Base-by-base conservation (phyloP, 371 early-diverging fungal species). In the Blakeslea trispora region DNA sequence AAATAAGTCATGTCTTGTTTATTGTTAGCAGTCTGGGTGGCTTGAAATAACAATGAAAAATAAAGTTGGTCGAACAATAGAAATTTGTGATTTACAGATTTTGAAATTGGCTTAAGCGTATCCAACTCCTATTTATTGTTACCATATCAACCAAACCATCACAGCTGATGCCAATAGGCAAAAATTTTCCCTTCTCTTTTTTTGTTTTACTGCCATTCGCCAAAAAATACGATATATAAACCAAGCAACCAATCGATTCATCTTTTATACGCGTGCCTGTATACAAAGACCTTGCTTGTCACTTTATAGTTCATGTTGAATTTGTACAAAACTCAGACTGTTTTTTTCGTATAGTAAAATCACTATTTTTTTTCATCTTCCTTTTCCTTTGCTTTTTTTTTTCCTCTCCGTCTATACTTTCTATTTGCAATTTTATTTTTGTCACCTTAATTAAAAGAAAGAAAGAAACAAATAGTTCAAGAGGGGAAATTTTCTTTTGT, bases 291-390 rank as follows among this genome's bases (percentile, higher is more conserved):
- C n/a, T 7, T 28, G 7, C 28, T 28, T 28, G 28, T 28, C 28
- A 28, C 28, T 28, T 28, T 28, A 28, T 28, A 28, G 23, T 28
- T 23, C 48, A 46, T 22, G 5, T 28, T 18, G 9, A 15, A 32
- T 24, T 24, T 28, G 18, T 4, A 55, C 15, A 23, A 47, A 59
- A 59, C 59, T 59, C 59, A 40, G 59, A 53, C 59, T 59, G 52
- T 59, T 52, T 45, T 52, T 58, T 58, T 52, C 28, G 22, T 18
- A n/a, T n/a, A 24, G 43, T 13, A 24, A 40, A 40, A 31, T 43
- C 35, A 17, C 28, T 39, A 39, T 55, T 37, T 39, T 41, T 47
- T 34, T 40, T 39, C 23, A 17, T 31, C 32, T 43, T 24, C 22
- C 43, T 46, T 35, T 45, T 34, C 37, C 35, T 43, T 23, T 45